Conservation (phyloP, 139 green algal species). For the Chlorella sp. region DNA sequence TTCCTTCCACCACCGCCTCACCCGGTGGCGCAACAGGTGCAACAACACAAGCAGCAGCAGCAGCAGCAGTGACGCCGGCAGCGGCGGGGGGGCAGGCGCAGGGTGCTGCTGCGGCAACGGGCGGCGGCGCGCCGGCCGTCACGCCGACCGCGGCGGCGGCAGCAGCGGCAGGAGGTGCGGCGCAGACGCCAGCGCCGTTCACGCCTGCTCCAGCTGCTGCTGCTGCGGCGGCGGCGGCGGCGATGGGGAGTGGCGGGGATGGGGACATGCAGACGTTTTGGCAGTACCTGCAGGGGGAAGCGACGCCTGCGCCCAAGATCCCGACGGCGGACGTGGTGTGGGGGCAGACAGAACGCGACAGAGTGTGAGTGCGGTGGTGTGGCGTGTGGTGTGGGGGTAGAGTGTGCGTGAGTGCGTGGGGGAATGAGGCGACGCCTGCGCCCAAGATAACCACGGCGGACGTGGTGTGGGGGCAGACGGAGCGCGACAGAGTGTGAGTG, state of each 20-base stretch:
- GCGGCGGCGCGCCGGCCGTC: too few species aligned
- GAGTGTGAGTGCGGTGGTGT: slow-evolving; percentile 48
- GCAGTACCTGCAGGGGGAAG: slow-evolving; percentile 17
- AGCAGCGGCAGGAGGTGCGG: too few species aligned
- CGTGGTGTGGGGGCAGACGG: slow-evolving; percentile 66
- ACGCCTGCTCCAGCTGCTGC: too few species aligned
- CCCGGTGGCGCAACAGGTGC: too few species aligned
- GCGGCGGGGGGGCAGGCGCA: too few species aligned
- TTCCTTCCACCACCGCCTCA: too few species aligned
- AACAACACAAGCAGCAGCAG: too few species aligned
- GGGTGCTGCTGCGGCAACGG: too few species aligned
- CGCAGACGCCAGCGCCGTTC: too few species aligned
- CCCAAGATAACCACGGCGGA: slow-evolving; percentile 50
- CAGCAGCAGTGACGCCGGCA: too few species aligned
- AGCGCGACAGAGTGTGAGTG: background rate
- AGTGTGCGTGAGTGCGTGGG: background rate
- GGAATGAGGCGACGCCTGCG: slow-evolving; percentile 14
- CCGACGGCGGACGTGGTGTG: slow-evolving; percentile 59
- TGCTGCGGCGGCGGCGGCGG: too few species aligned
- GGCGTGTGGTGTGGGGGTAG: background rate
- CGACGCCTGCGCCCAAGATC: slow-evolving; percentile 33
- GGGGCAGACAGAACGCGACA: slow-evolving; percentile 68
- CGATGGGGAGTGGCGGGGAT: background rate
- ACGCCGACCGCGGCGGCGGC: too few species aligned
- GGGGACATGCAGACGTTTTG: slow-evolving; percentile 11